Conservation (phyloP, 768 basidiomycete genomes). For the Fibroporia radiculosa region DNA sequence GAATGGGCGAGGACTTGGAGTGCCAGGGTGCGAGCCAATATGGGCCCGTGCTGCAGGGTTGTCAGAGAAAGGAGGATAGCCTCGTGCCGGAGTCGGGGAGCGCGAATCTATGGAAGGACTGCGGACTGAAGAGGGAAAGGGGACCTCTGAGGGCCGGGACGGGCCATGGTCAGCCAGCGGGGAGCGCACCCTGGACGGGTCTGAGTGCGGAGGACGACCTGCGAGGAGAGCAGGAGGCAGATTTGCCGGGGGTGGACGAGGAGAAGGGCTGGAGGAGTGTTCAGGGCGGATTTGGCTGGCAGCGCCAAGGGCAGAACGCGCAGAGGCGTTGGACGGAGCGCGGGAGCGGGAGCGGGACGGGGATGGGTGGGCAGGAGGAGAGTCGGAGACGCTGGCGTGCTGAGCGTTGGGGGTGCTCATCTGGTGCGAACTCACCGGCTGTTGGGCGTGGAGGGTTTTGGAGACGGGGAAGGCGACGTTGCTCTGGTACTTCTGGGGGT, state of each 20-base stretch:
- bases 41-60: conserved; percentile 4
- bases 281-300: conserved; percentile 12
- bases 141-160: conserved; percentile 6
- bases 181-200: conserved; percentile 4
- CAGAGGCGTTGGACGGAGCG: conserved; percentile 17
- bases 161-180: conserved; percentile 5
- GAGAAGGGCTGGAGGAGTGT: neutral
- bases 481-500: conserved; percentile 44
- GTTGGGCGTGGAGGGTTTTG: conserved; percentile 8
- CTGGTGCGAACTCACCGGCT: conserved; percentile 10
- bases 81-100: conserved; percentile 11
- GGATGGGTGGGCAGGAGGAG: neutral
- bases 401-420: conserved; percentile 10
- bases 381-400: conserved; percentile 1
- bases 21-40: conserved; percentile 8
- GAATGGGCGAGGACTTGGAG: conserved; percentile 10
- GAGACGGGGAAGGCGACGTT: conserved; percentile 24
- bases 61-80: conserved; percentile 1
- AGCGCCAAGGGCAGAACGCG: conserved; percentile 8
- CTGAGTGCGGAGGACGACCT: conserved; percentile 9
- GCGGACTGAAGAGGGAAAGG: conserved; percentile 9
- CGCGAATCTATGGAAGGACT: conserved; percentile 11
- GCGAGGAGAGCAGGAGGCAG: conserved; percentile 15
- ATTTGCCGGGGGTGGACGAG: neutral
- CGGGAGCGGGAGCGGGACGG: conserved; percentile 11